phyloP scores from a whole-genome alignment of 805 yeast species.

The Debaryomyces prosopidis region DNA sequence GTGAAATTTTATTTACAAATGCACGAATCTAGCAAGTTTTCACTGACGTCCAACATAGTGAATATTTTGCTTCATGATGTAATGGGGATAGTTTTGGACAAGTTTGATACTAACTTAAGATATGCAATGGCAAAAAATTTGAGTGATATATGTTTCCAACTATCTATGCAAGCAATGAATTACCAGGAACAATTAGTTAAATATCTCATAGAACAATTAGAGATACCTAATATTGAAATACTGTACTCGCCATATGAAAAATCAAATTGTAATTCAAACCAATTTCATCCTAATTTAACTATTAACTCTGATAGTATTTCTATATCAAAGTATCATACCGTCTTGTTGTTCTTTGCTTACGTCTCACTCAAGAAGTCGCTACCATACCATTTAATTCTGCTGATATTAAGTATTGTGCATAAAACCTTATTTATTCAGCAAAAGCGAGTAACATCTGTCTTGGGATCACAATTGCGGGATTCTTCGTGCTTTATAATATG shows the following conservation, averaged over 20 bases:
- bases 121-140: conserved; percentile 68
- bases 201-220: conserved; percentile 33
- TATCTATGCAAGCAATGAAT: conserved; percentile 33
- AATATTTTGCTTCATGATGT: conserved; percentile 45
- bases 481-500: conserved; percentile 84
- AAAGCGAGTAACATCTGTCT: conserved; percentile 45
- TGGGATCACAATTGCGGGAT: conserved; percentile 76
- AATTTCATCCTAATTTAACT: conserved; percentile 8
- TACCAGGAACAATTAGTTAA: conserved; percentile 44
- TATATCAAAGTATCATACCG: conserved; percentile 55
- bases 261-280: background rate
- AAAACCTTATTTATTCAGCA: conserved; percentile 58
- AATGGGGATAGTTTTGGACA: conserved; percentile 29
- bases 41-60: conserved; percentile 48
- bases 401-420: conserved; percentile 40
- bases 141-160: conserved; percentile 44
- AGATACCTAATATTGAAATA: conserved; percentile 13
- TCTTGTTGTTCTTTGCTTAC: conserved; percentile 56
- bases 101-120: conserved; percentile 55
- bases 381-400: conserved; percentile 21
- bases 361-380: conserved; percentile 26
- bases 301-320: conserved; percentile 32
- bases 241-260: conserved; percentile 1
- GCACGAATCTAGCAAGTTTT: conserved; percentile 27
- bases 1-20: conserved; percentile 21